Percentiles rank a stretch among this genome's conserved stretches.
Evolutionary conservation across 305 asterid species (phyloP).

Genomic region (Fraxinus floribunda): DNA sequence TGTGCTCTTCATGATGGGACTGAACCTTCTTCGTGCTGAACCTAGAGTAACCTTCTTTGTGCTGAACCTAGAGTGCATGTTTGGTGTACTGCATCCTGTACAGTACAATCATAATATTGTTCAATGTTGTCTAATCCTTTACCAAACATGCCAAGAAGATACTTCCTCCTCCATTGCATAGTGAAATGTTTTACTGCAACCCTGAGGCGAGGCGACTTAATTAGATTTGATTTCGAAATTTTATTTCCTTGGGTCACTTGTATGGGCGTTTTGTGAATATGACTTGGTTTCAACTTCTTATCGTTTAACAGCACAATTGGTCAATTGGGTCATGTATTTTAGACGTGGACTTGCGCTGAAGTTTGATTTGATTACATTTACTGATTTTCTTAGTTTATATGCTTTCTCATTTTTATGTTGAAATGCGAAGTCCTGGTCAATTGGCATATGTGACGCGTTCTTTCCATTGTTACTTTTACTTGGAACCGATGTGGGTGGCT

Average conservation of each 20-base stretch:
- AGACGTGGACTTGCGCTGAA: not conserved
- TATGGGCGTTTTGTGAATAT: not conserved
- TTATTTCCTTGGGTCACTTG: not conserved
- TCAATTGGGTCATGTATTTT: not conserved
- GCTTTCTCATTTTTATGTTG: not conserved
- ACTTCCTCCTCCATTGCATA: not conserved
- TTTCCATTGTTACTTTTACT: not conserved
- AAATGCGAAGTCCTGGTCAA: not conserved
- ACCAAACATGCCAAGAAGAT: not conserved
- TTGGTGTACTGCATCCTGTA: not conserved
- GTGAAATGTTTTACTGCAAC: not conserved
- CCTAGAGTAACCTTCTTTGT: constrained; percentile 34
- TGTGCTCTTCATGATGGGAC: constrained; percentile 97
- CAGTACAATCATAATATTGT: not conserved
- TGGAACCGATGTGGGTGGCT: not conserved
- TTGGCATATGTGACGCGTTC: not conserved
- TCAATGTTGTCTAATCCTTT: not conserved
- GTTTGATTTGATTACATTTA: not conserved
- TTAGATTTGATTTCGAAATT: not conserved
- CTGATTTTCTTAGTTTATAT: not conserved
- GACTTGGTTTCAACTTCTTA: not conserved
- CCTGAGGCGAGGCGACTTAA: not conserved
- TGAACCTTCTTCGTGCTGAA: constrained; percentile 50
- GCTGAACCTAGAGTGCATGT: constrained; percentile 20
- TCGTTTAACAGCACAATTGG: not conserved